phyloP scores from a whole-genome alignment of 2,329 filamentous ascomycete species.

The Ophiostoma australiae region DNA sequence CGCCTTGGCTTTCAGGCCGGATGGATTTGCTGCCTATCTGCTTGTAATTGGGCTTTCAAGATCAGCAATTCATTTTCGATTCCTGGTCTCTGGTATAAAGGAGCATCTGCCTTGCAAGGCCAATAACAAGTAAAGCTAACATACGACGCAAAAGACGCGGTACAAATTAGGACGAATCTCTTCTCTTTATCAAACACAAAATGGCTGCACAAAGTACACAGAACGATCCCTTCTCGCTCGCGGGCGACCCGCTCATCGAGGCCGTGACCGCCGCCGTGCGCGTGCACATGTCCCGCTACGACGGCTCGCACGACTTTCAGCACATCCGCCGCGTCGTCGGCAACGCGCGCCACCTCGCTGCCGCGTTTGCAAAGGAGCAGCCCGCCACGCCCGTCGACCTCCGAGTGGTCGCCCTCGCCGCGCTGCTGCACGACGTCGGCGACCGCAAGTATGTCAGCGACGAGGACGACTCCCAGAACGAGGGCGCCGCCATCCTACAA shows the following conservation, averaged over 20 bases:
- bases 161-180: too few species aligned
- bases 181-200: not conserved
- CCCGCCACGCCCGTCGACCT: constrained; percentile 39
- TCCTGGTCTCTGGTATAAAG: too few species aligned
- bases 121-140: too few species aligned
- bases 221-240: constrained; percentile 25
- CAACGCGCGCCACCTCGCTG: constrained; percentile 64
- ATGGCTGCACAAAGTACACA: not conserved
- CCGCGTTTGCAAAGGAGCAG: constrained; percentile 35
- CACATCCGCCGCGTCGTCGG: constrained; percentile 76
- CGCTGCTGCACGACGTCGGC: constrained; percentile 81
- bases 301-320: constrained; percentile 81
- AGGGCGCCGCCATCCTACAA: not conserved
- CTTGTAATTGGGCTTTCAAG: too few species aligned
- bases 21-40: not conserved
- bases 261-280: constrained; percentile 59
- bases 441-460: constrained; percentile 78
- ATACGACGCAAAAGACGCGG: too few species aligned
- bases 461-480: constrained; percentile 43
- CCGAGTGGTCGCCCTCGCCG: constrained; percentile 60
- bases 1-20: not conserved
- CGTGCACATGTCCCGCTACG: constrained; percentile 70
- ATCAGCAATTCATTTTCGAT: not conserved
- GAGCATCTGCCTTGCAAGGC: too few species aligned
- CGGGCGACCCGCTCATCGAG: constrained; percentile 47